Evolutionary conservation across 208 protist genomes (phyloP), one percentile per base, ranked within the genome.

Genomic region (Wallacemonas sp.): DNA sequence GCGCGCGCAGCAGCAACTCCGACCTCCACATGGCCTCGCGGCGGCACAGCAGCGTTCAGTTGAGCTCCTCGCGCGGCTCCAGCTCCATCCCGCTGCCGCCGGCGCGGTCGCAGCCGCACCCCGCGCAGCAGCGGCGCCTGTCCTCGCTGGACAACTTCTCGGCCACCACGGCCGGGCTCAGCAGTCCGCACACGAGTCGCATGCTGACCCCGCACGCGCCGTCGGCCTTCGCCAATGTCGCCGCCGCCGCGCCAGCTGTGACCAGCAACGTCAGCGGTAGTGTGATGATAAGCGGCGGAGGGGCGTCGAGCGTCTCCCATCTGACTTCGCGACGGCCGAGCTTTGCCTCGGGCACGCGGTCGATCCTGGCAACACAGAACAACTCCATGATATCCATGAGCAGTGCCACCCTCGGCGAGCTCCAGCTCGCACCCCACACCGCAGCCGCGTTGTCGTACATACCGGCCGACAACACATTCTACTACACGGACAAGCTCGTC

Each of bases 1-100:
- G 73, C 50, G 68, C 68, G 46, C 74, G 74, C 49, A 75, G 68
- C 52, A 79, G 64, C 18, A 14, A 69, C 50, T 7, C 71, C 62
- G 66, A 66, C 57, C n/a, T 33, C 38, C 10, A 66, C 73, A 8
- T 10, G 57, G 44, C 55, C 52, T n/a, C 52, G 3, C 32, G n/a
- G 29, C 29, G 10, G n/a, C 16, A 36, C 29, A 59, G 52, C 29
- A 29, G 29, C 4, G 31, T 28, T 3, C 26, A 22, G 25, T n/a
- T 59, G n/a, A 23, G 18, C 44, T 65, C 61, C 11, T 49, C 61
- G 7, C 39, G 4, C 44, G 16, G 2, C 25, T 65, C 61, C 20
- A 14, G 57, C 32, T 49, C 57, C 22, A 29, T 22, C 4, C 20
- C 28, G 25, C 3, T 25, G 10, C 14, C 16, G n/a, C 26, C 32